A percentile compares a stretch with the other conserved stretches of the same genome.
Evolutionary conservation across 2,329 filamentous ascomycete genomes (phyloP).

Genomic region (Colletotrichum higginsianum): DNA sequence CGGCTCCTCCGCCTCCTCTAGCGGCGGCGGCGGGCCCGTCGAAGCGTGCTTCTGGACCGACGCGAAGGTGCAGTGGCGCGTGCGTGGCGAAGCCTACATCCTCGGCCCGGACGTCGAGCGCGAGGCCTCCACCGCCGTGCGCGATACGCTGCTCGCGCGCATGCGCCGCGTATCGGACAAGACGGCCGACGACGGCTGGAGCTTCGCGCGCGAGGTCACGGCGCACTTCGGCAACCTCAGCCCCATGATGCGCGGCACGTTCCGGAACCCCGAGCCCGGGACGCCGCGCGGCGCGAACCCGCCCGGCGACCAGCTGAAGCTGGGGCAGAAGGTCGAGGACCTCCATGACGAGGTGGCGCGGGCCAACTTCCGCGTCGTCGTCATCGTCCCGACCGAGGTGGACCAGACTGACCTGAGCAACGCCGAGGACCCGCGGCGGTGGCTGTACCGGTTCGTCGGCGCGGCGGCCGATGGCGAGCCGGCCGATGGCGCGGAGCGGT

Average conservation of each 20-base stretch:
- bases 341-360: conserved; percentile 80
- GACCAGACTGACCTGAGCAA: conserved; percentile 82
- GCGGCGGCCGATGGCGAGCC: conserved; percentile 50
- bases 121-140: conserved; percentile 60
- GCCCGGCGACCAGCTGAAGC: conserved; percentile 55
- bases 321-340: conserved; percentile 78
- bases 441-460: conserved; percentile 74
- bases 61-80: conserved; percentile 84
- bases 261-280: conserved; percentile 81
- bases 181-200: conserved; percentile 69
- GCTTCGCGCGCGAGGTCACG: conserved; percentile 84
- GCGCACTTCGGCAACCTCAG: conserved; percentile 92
- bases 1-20: conserved; percentile 41
- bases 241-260: conserved; percentile 83
- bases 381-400: conserved; percentile 83
- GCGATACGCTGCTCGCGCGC: conserved; percentile 70
- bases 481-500: conserved; percentile 54
- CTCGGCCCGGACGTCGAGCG: conserved; percentile 78
- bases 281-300: conserved; percentile 68
- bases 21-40: conserved; percentile 77
- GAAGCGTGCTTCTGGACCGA: conserved; percentile 89
- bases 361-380: conserved; percentile 85
- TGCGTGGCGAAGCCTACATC: conserved; percentile 83
- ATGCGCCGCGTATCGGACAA: conserved; percentile 68
- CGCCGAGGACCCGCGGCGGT: conserved; percentile 73